phyloP scores from a whole-genome alignment of 768 basidiomycete species.

The Rhodocollybia butyracea region DNA sequence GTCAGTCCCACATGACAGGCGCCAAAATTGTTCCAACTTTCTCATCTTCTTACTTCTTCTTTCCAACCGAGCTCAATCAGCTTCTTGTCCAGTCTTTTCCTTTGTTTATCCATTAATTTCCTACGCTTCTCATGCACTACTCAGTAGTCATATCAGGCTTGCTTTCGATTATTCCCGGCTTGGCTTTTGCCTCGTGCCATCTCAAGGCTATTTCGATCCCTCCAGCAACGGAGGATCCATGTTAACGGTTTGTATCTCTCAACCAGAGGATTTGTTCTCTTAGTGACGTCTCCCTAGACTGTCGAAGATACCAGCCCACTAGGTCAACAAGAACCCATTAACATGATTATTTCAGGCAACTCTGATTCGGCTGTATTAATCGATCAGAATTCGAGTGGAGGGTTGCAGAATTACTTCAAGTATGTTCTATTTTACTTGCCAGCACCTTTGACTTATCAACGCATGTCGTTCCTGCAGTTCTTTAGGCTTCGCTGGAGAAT shows the following conservation, averaged over 20 bases:
- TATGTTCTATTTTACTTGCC: too few relatives aligned
- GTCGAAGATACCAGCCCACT: slow-evolving; percentile 56
- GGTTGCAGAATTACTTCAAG: slow-evolving; percentile 80
- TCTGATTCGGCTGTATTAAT: slow-evolving; percentile 72
- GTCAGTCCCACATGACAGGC: too few relatives aligned
- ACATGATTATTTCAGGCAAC: slow-evolving; percentile 72
- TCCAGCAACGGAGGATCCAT: slow-evolving; percentile 55
- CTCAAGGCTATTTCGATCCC: slow-evolving; percentile 62
- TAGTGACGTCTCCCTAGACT: slow-evolving; percentile 36
- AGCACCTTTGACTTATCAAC: not conserved
- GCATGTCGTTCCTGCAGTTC: slow-evolving; percentile 41
- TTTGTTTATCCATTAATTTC: too few relatives aligned
- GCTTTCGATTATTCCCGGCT: not conserved
- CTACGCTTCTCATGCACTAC: not conserved
- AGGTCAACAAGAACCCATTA: slow-evolving; percentile 85
- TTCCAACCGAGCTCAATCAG: too few relatives aligned
- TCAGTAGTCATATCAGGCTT: too few relatives aligned
- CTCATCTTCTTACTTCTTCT: too few relatives aligned
- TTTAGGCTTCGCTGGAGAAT: slow-evolving; percentile 71
- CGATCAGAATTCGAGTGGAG: slow-evolving; percentile 58
- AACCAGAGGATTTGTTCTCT: too few relatives aligned
- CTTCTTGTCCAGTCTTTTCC: too few relatives aligned
- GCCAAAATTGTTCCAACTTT: too few relatives aligned
- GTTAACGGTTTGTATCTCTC: slow-evolving; percentile 55
- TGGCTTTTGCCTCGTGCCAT: slow-evolving; percentile 24